A percentile compares a stretch with the other conserved stretches of the same genome.
Conservation (phyloP, 768 basidiomycete genomes). For the Pholiota microspora region DNA sequence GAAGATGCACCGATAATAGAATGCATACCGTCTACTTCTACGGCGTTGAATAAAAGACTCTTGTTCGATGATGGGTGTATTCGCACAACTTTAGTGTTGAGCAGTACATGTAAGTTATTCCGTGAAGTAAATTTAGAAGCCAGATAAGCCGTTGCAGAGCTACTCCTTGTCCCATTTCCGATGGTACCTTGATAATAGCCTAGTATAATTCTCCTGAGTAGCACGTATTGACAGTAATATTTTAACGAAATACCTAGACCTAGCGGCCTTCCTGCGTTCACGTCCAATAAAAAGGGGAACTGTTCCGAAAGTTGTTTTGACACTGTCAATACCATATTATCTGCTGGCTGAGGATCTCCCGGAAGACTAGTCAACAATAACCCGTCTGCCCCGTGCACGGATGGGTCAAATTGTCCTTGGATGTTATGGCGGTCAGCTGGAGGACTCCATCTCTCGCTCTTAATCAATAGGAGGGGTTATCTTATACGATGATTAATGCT, state of each 20-base stretch:
- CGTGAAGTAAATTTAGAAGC: conserved; percentile 11
- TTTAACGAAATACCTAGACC: conserved; percentile 27
- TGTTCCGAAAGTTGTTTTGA: conserved; percentile 35
- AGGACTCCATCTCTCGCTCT: conserved; percentile 20
- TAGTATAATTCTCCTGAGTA: background rate
- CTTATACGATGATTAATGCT: too few relatives aligned
- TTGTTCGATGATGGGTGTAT: conserved; percentile 8
- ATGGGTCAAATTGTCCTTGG: conserved; percentile 30
- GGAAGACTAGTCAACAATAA: conserved; percentile 28
- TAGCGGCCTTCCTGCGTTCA: conserved; percentile 27
- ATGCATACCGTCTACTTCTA: conserved; percentile 5
- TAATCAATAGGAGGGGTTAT: background rate
- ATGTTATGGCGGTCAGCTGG: conserved; percentile 33
- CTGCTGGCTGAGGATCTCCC: conserved; percentile 25
- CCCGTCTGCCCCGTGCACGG: conserved; percentile 29
- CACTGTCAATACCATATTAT: conserved; percentile 26
- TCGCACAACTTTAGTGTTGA: conserved; percentile 24
- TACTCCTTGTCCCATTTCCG: conserved; percentile 19
- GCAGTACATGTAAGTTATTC: conserved; percentile 17
- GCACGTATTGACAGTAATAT: background rate
- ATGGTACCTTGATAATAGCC: conserved; percentile 21
- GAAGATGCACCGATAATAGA: too few relatives aligned
- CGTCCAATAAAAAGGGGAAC: conserved; percentile 25
- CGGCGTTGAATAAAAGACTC: conserved; percentile 5
- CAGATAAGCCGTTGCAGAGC: conserved; percentile 19